phyloP scores from a whole-genome alignment of 2,329 filamentous ascomycete genomes.

The Nemania diffusa region DNA sequence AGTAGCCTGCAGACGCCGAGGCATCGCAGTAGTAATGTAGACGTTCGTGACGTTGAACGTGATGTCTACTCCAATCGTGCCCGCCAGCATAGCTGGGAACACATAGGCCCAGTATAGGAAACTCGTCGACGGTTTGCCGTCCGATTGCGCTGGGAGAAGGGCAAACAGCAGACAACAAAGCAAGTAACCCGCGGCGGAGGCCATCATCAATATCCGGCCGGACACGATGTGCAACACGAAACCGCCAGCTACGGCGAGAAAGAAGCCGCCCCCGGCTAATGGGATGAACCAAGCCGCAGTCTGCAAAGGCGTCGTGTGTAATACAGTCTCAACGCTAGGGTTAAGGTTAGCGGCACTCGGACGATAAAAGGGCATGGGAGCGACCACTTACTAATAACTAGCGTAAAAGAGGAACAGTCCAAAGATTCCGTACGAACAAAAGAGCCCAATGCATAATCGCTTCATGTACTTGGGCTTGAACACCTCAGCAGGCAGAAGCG shows the following conservation, averaged over 20 bases:
- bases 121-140: conserved; percentile 49
- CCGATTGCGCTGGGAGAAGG: conserved; percentile 66
- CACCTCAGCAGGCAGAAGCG: conserved; percentile 75
- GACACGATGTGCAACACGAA: conserved; percentile 74
- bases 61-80: conserved; percentile 79
- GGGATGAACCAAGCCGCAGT: conserved; percentile 77
- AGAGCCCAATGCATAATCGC: conserved; percentile 67
- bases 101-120: conserved; percentile 77
- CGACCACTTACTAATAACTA: conserved; percentile 55
- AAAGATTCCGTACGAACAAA: conserved; percentile 75
- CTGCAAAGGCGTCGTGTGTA: conserved; percentile 68
- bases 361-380: conserved; percentile 1
- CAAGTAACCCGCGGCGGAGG: conserved; percentile 70
- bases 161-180: conserved; percentile 71
- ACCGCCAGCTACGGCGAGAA: conserved; percentile 71
- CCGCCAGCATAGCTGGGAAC: conserved; percentile 75
- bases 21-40: conserved; percentile 79
- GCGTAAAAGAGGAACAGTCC: conserved; percentile 77
- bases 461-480: conserved; percentile 77
- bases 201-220: conserved; percentile 69
- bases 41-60: conserved; percentile 80
- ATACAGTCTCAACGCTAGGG: conserved; percentile 66
- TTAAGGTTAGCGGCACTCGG: conserved; percentile 10
- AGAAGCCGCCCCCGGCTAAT: conserved; percentile 73
- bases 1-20: conserved; percentile 73